Evolutionary conservation across 306 rosid genomes (phyloP).

Genomic region (Sindora glabra): DNA sequence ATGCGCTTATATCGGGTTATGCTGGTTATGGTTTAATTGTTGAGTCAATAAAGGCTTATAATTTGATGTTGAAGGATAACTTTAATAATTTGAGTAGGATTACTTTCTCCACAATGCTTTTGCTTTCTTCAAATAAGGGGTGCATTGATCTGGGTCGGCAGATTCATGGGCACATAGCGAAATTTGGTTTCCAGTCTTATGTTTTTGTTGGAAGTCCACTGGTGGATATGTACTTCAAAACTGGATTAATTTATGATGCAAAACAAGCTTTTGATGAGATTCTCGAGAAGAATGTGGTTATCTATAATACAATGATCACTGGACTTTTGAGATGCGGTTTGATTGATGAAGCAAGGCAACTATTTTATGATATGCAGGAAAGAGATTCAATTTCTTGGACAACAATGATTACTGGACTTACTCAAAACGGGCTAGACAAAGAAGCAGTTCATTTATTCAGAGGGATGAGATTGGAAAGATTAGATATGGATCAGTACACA

Average conservation of each 20-base stretch:
- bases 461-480: conserved; percentile 51
- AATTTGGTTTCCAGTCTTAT: conserved; percentile 60
- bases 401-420: conserved; percentile 67
- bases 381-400: conserved; percentile 85
- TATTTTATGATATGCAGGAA: conserved; percentile 53
- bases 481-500: conserved; percentile 68
- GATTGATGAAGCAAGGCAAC: conserved; percentile 40
- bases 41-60: conserved; percentile 56
- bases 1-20: conserved; percentile 57
- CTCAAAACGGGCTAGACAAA: conserved; percentile 51
- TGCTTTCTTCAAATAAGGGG: conserved; percentile 50
- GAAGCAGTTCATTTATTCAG: conserved; percentile 49
- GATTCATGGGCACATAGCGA: conserved; percentile 68
- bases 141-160: conserved; percentile 54
- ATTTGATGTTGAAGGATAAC: conserved; percentile 48
- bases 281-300: conserved; percentile 59
- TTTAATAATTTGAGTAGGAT: conserved; percentile 37
- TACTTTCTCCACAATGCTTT: conserved; percentile 69
- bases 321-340: conserved; percentile 61
- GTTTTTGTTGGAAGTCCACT: conserved; percentile 80
- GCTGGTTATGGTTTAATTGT: conserved; percentile 26
- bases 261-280: conserved; percentile 48
- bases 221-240: conserved; percentile 74
- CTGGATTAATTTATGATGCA: conserved; percentile 48
- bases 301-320: conserved; percentile 62